These are phyloP conservation scores for Cladosporium sp. DNA, from an alignment of 2,329 filamentous ascomycete species.

Conservation along the genomic window DNA sequence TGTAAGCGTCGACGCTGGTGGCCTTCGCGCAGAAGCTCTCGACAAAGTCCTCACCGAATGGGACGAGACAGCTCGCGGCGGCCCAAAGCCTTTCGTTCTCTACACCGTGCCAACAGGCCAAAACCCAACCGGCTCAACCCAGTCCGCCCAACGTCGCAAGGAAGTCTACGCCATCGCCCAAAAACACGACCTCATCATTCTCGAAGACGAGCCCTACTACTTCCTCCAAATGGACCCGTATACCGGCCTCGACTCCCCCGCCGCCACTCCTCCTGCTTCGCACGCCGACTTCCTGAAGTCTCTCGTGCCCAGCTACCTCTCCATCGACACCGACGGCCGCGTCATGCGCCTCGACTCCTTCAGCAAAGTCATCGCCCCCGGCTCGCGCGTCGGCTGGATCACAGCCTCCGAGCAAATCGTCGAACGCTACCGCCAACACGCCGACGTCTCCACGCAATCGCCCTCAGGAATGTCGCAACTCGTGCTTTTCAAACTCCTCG, in stretches of 20 bases:
- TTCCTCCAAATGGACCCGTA: slow-evolving; percentile 86
- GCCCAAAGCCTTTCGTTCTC: slow-evolving; percentile 62
- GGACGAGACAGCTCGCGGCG: slow-evolving; percentile 55
- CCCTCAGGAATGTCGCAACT: slow-evolving; percentile 82
- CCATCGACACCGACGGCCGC: slow-evolving; percentile 76
- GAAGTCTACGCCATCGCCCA: slow-evolving; percentile 74
- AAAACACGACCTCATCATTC: slow-evolving; percentile 79
- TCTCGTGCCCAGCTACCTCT: slow-evolving; percentile 76
- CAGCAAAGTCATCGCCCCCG: slow-evolving; percentile 86
- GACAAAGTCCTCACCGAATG: slow-evolving; percentile 62
- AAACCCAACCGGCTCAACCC: slow-evolving; percentile 86
- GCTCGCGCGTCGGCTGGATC: slow-evolving; percentile 86
- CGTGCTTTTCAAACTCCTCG: slow-evolving; percentile 80
- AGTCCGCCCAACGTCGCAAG: slow-evolving; percentile 61
- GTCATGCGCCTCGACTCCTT: slow-evolving; percentile 91
- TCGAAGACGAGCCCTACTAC: slow-evolving; percentile 94
- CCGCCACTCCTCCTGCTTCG: slow-evolving; percentile 53
- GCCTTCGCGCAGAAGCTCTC: slow-evolving; percentile 58
- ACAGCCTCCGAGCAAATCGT: slow-evolving; percentile 81
- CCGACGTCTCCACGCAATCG: slow-evolving; percentile 79
- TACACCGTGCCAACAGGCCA: slow-evolving; percentile 78
- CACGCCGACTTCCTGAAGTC: slow-evolving; percentile 70
- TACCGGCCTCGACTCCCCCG: slow-evolving; percentile 49
- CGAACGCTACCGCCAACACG: slow-evolving; percentile 75
- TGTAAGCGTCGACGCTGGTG: slow-evolving; percentile 63